Conservation (phyloP, 768 basidiomycete genomes). For the Lentinus brumalis region DNA sequence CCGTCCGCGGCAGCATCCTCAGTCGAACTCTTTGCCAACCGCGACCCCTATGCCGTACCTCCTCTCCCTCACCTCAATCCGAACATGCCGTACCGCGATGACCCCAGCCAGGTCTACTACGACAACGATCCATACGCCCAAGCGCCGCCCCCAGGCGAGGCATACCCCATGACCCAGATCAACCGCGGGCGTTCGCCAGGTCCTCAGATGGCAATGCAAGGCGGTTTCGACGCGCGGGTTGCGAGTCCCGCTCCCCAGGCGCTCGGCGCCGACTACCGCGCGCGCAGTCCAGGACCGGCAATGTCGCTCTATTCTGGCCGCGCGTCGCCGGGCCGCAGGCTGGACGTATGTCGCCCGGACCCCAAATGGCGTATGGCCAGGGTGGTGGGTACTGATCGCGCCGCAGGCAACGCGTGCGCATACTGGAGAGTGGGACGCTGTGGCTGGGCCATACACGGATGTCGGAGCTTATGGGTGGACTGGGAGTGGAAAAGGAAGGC, state of each 20-base stretch:
- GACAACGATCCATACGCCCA: constrained; percentile 78
- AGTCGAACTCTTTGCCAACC: constrained; percentile 40
- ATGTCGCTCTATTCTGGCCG: constrained; percentile 13
- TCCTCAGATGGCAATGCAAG: constrained; percentile 19
- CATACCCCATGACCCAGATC: constrained; percentile 76
- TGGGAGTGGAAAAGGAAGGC: neutral
- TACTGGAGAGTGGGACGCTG: constrained; percentile 3
- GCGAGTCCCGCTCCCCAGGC: constrained; percentile 16
- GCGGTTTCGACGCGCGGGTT: constrained; percentile 14
- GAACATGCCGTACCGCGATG: constrained; percentile 71
- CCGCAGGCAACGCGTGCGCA: neutral
- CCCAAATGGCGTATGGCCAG: constrained; percentile 45
- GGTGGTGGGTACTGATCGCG: constrained; percentile 17
- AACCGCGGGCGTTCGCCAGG: constrained; percentile 28
- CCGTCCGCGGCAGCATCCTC: constrained; percentile 43
- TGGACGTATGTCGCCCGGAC: constrained; percentile 48
- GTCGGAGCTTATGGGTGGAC: neutral
- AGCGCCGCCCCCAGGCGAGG: constrained; percentile 71
- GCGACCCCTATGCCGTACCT: constrained; percentile 81
- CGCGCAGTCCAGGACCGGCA: constrained; percentile 20
- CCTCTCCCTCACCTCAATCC: constrained; percentile 82
- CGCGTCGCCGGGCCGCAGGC: constrained; percentile 23
- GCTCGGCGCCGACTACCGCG: constrained; percentile 13
- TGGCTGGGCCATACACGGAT: constrained; percentile 26
- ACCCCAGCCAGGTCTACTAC: constrained; percentile 55